Evolutionary conservation across 257 asterid species (phyloP), one percentile per base, ranked within the genome.

Genomic region (Ophiorrhiza pumila): DNA sequence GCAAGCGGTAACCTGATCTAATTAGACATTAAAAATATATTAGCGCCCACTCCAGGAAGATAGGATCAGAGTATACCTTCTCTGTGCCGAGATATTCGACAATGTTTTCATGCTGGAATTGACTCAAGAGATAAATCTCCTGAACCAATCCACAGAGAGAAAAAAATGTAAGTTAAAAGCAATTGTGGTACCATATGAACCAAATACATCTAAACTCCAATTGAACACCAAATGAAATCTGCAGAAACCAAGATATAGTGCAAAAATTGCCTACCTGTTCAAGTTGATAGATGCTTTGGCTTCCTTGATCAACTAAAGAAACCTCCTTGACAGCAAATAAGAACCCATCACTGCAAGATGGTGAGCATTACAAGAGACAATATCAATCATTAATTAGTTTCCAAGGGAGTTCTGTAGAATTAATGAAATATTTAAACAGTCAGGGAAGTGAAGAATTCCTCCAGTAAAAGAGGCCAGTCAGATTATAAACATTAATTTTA

Each of bases 281-380:
- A 74, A 95, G 96, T 75, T 92, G 97, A 68, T 72, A 73, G 78
- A 95, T 83, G 32, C 92, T 72, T 75, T 86, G 94, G 52, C 77
- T 89, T 60, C 93, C 91, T 83, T 89, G 97, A 75, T 92, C 97
- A 63, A 95, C 98, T 77, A 92, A 85, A 76, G 99, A 95, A 71
- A 95, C 98, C 82, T 90, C 96, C 89, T 95, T 95, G 46, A 85
- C 90, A 49, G 98, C 99, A 57, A 92, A 92, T 83, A 95, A 95
- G 89, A 86, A 84, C 59, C 99, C 99, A 81, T 80, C 90, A 66
- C 99, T 95, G 94, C 89, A 86, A 56, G 82, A 80, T 77, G 47
- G 31, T 17, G 71, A 81, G 46, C 43, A 73, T 46, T 14, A 46
- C 22, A 49, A 68, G 61, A 13, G 3, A 50, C 0, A 31, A 50